phyloP scores from a whole-genome alignment of 257 asterid genomes.

The Solanum appendiculatum region DNA sequence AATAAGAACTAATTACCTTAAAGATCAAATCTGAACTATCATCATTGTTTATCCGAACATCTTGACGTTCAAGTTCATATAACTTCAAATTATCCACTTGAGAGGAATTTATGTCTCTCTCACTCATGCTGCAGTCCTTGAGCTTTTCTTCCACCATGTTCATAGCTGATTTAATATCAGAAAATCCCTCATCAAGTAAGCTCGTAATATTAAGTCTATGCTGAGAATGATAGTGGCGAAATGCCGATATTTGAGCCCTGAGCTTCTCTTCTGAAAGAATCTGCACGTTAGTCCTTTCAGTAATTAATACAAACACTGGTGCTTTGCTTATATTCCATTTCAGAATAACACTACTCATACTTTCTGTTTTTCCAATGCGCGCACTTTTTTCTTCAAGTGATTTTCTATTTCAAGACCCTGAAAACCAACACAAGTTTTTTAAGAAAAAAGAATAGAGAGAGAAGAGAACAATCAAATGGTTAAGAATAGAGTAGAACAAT shows the following conservation, averaged over 20 bases:
- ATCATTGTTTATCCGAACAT: constrained; percentile 62
- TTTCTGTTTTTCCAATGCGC: constrained; percentile 49
- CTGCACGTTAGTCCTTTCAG: constrained; percentile 25
- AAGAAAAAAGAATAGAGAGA: not conserved
- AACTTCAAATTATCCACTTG: constrained; percentile 26
- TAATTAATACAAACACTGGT: constrained; percentile 6
- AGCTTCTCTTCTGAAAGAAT: constrained; percentile 39
- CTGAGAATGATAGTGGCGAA: constrained; percentile 42
- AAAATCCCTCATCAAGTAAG: constrained; percentile 68
- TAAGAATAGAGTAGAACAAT: not conserved
- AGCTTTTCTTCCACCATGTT: constrained; percentile 51
- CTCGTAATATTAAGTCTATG: constrained; percentile 33
- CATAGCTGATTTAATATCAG: constrained; percentile 46
- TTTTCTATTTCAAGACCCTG: constrained; percentile 91
- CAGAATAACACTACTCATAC: constrained; percentile 29
- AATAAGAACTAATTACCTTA: constrained; percentile 33
- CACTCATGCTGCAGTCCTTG: constrained; percentile 37
- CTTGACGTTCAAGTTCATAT: constrained; percentile 52
- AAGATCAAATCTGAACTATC: constrained; percentile 20
- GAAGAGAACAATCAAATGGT: not conserved
- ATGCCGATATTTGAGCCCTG: constrained; percentile 44
- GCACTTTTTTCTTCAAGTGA: constrained; percentile 71
- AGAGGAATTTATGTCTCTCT: constrained; percentile 23
- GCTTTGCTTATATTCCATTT: not conserved
- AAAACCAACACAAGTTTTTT: constrained; percentile 1